Evolutionary conservation across 345 rosid genomes (phyloP).

Genomic region (Salix caprea): DNA sequence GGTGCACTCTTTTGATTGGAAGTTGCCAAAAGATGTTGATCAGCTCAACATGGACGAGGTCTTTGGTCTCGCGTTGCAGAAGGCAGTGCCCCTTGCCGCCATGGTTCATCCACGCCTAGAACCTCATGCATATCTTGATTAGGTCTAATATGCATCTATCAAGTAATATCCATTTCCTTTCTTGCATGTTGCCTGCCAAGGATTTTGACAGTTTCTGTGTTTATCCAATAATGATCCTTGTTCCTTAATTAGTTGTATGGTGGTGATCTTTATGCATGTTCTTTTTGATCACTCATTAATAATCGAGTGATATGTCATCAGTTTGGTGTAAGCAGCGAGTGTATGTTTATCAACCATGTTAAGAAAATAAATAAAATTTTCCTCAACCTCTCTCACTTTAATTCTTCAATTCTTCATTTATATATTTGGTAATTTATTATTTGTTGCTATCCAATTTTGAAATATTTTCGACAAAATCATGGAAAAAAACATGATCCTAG

Average conservation of each 20-base stretch:
- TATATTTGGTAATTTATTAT: no score
- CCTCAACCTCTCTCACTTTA: no score
- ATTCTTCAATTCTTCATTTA: no score
- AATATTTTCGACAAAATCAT: no score
- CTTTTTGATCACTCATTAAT: not conserved
- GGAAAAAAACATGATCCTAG: no score
- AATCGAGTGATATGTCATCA: no score
- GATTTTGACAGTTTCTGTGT: not conserved
- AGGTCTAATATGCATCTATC: not conserved
- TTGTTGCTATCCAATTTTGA: no score
- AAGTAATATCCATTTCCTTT: not conserved
- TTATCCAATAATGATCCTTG: not conserved
- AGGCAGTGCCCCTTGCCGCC: slow-evolving; percentile 50
- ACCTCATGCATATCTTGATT: slow-evolving; percentile 29
- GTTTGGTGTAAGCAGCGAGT: not conserved
- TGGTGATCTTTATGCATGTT: not conserved
- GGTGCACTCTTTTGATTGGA: slow-evolving; percentile 59
- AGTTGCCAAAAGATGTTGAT: slow-evolving; percentile 25
- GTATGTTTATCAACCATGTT: not conserved
- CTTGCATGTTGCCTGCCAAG: not conserved
- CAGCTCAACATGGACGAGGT: slow-evolving; percentile 52
- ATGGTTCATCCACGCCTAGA: slow-evolving; percentile 39
- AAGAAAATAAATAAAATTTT: no score
- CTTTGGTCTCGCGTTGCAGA: slow-evolving; percentile 56
- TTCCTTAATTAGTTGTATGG: not conserved